These are phyloP conservation scores for Globisporangium nodosum DNA, from an alignment of 352 stramenopile genomes.

Conservation along the genomic window DNA sequence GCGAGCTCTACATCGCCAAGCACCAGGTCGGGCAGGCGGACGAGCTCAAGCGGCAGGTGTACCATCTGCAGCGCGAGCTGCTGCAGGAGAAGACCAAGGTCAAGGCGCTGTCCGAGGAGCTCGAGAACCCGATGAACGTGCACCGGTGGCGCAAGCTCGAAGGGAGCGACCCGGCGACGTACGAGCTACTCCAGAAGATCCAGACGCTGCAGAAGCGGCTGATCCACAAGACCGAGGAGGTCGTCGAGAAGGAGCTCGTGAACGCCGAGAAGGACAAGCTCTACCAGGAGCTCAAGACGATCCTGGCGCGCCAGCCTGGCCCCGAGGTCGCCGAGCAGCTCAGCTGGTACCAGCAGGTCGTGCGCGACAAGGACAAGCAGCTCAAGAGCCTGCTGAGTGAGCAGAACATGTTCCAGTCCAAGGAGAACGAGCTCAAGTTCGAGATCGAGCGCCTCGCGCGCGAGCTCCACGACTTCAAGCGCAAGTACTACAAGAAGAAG, in stretches of 20 bases:
- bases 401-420: slow-evolving; percentile 96
- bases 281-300: slow-evolving; percentile 93
- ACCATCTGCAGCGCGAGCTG: slow-evolving; percentile 89
- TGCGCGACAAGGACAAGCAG: slow-evolving; percentile 95
- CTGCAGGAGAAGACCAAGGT: slow-evolving; percentile 96
- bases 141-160: slow-evolving; percentile 97
- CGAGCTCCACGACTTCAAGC: slow-evolving; percentile 93
- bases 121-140: slow-evolving; percentile 97
- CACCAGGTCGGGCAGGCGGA: slow-evolving; percentile 84
- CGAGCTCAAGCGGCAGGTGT: slow-evolving; percentile 86
- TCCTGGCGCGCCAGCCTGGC: slow-evolving; percentile 89
- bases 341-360: slow-evolving; percentile 91
- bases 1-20: slow-evolving; percentile 89
- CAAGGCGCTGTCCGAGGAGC: slow-evolving; percentile 93
- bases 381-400: slow-evolving; percentile 96
- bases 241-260: slow-evolving; percentile 92
- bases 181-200: slow-evolving; percentile 96
- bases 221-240: slow-evolving; percentile 95
- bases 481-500: slow-evolving; percentile 95
- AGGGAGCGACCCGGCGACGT: slow-evolving; percentile 92
- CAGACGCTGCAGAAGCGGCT: slow-evolving; percentile 93
- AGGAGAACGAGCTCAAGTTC: slow-evolving; percentile 94
- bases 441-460: slow-evolving; percentile 90
- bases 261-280: slow-evolving; percentile 96
- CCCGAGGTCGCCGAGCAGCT: slow-evolving; percentile 95